phyloP scores from a whole-genome alignment of 2,329 filamentous ascomycete species.

The Allantophomopsis cytisporea region DNA sequence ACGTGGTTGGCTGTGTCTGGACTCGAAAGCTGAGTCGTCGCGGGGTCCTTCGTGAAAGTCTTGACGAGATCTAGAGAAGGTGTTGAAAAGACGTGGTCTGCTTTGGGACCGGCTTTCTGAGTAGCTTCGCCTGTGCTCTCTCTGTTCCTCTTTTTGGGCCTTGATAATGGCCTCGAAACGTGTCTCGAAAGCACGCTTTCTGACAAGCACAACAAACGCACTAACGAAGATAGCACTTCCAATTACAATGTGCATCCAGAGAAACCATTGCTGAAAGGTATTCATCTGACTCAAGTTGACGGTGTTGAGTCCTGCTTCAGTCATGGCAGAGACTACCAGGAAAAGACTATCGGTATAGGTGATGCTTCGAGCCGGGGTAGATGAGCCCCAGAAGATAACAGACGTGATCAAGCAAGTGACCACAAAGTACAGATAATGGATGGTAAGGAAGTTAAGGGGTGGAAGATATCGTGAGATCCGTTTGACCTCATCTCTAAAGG shows the following conservation, averaged over 20 bases:
- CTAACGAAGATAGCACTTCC: slow-evolving; percentile 57
- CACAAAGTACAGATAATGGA: slow-evolving; percentile 58
- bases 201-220: slow-evolving; percentile 45
- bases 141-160: slow-evolving; percentile 19
- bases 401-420: slow-evolving; percentile 37
- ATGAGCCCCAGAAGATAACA: slow-evolving; percentile 46
- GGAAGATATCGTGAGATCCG: slow-evolving; percentile 15
- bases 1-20: not conserved
- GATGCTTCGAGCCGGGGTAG: slow-evolving; percentile 34
- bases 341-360: slow-evolving; percentile 54
- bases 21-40: not conserved
- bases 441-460: slow-evolving; percentile 44
- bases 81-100: not conserved
- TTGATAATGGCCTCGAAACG: slow-evolving; percentile 40
- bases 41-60: not conserved
- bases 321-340: slow-evolving; percentile 52
- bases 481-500: no score
- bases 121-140: slow-evolving; percentile 1
- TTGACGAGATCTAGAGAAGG: not conserved
- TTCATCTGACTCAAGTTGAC: slow-evolving; percentile 50
- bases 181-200: slow-evolving; percentile 47
- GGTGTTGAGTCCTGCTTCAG: slow-evolving; percentile 54
- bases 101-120: not conserved
- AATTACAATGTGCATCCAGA: slow-evolving; percentile 51
- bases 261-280: slow-evolving; percentile 52